phyloP scores from a whole-genome alignment of 768 basidiomycete genomes.

The Lactifluus rugatus region DNA sequence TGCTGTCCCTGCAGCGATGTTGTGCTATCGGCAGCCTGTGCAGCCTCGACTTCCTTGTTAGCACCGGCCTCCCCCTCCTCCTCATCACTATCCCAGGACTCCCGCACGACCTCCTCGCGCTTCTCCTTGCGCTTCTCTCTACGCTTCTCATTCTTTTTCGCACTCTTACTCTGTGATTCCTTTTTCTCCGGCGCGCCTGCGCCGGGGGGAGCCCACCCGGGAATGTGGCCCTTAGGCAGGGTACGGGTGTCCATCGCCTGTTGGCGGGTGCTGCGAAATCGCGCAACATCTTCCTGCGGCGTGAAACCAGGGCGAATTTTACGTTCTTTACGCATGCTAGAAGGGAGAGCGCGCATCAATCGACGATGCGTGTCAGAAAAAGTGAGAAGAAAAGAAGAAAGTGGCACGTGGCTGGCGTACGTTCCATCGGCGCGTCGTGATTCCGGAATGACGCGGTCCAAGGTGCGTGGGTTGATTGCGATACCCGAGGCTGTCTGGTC shows the following conservation, averaged over 20 bases:
- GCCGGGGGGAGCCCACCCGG: conserved; percentile 50
- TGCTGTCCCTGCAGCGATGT: conserved; percentile 17
- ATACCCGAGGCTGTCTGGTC: conserved; percentile 69
- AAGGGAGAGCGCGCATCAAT: neutral
- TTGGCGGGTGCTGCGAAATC: conserved; percentile 73
- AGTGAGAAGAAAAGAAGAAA: no score
- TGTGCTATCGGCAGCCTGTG: neutral
- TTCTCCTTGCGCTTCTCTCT: conserved; percentile 73
- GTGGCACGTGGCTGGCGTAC: conserved; percentile 36
- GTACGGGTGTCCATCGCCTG: conserved; percentile 55
- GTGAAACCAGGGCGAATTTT: conserved; percentile 91
- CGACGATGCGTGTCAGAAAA: no score
- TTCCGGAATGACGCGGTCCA: conserved; percentile 83
- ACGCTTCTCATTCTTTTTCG: conserved; percentile 76
- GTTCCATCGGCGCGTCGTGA: conserved; percentile 76
- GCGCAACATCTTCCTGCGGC: conserved; percentile 87
- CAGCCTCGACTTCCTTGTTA: neutral
- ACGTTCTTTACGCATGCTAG: conserved; percentile 75
- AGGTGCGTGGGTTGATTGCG: conserved; percentile 71
- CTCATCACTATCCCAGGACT: conserved; percentile 73
- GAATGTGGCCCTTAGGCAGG: conserved; percentile 69
- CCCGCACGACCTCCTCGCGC: conserved; percentile 49
- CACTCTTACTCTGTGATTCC: conserved; percentile 33
- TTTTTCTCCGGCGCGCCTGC: conserved; percentile 39
- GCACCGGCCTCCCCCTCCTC: conserved; percentile 30